Percentiles rank a stretch among this genome's conserved stretches.
Conservation (phyloP, 2,329 filamentous ascomycete species). For the Colletotrichum australisinense region DNA sequence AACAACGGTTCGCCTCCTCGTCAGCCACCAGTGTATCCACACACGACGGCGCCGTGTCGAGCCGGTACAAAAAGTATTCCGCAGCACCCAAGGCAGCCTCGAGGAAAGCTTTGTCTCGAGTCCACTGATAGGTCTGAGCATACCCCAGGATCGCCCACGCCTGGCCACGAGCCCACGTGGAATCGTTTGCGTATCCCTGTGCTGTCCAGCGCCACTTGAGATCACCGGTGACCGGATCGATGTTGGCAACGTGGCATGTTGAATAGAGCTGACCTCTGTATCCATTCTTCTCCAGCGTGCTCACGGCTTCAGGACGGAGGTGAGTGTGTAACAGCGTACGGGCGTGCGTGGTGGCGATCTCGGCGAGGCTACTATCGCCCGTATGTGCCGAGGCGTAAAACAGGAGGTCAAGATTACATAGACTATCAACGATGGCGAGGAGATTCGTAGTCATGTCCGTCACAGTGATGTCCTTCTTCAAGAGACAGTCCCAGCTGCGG, state of each 20-base stretch:
- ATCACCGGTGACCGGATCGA: conserved; percentile 53
- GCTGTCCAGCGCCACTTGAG: conserved; percentile 59
- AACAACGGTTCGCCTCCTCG: conserved; percentile 48
- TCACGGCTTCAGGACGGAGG: conserved; percentile 50
- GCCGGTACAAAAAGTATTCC: conserved; percentile 59
- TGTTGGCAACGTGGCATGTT: conserved; percentile 60
- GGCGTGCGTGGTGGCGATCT: conserved; percentile 52
- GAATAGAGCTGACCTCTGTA: conserved; percentile 43
- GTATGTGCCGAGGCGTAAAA: conserved; percentile 49
- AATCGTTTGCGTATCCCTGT: conserved; percentile 58
- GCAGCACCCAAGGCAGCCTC: conserved; percentile 57
- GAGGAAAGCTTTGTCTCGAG: conserved; percentile 55
- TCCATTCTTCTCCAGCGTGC: not conserved
- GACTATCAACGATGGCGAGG: conserved; percentile 55
- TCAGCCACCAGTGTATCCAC: conserved; percentile 42
- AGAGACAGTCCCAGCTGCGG: conserved; percentile 57
- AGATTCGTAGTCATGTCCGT: conserved; percentile 47
- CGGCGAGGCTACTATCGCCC: conserved; percentile 40
- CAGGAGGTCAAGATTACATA: conserved; percentile 52
- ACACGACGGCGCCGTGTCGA: conserved; percentile 47
- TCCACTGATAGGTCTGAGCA: conserved; percentile 61
- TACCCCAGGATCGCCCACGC: conserved; percentile 65
- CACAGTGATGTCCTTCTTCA: conserved; percentile 43
- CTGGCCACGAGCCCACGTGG: conserved; percentile 64
- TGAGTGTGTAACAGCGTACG: conserved; percentile 52